phyloP scores from a whole-genome alignment of 2,329 filamentous ascomycete genomes.

The Phaeosphaeriaceae sp. region DNA sequence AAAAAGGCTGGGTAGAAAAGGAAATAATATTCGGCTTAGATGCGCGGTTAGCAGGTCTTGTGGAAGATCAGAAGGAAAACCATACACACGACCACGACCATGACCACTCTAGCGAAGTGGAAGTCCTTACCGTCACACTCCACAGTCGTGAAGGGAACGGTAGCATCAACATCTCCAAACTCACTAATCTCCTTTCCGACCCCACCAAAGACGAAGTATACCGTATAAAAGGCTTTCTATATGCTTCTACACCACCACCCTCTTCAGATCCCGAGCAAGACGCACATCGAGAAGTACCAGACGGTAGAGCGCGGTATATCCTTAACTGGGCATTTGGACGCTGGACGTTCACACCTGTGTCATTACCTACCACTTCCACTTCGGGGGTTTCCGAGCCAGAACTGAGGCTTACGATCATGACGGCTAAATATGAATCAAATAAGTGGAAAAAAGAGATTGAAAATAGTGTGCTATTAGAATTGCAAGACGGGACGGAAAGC shows the following conservation, averaged over 20 bases:
- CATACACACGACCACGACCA: conserved; percentile 54
- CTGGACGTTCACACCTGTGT: conserved; percentile 82
- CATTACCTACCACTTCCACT: conserved; percentile 29
- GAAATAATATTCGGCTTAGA: conserved; percentile 88
- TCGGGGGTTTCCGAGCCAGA: conserved; percentile 57
- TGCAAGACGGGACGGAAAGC: conserved; percentile 30
- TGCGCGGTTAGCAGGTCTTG: conserved; percentile 69
- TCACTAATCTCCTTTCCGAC: conserved; percentile 64
- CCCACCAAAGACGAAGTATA: conserved; percentile 95
- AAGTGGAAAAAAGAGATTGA: conserved; percentile 81
- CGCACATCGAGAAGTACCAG: conserved; percentile 43
- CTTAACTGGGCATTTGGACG: conserved; percentile 98
- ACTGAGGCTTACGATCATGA: conserved; percentile 76
- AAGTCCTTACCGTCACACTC: conserved; percentile 84
- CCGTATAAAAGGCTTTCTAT: conserved; percentile 80
- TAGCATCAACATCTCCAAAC: conserved; percentile 65
- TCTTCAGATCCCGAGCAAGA: conserved; percentile 51
- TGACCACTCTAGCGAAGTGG: conserved; percentile 81
- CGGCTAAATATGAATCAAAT: conserved; percentile 73
- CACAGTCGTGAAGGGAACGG: conserved; percentile 57
- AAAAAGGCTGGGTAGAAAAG: conserved; percentile 77
- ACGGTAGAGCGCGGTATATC: conserved; percentile 70
- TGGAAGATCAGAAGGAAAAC: conserved; percentile 53
- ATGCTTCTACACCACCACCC: conserved; percentile 53
- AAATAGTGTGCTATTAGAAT: conserved; percentile 53